phyloP scores from a whole-genome alignment of 148 eudicot genomes.

The Salicornia ramosissima region DNA sequence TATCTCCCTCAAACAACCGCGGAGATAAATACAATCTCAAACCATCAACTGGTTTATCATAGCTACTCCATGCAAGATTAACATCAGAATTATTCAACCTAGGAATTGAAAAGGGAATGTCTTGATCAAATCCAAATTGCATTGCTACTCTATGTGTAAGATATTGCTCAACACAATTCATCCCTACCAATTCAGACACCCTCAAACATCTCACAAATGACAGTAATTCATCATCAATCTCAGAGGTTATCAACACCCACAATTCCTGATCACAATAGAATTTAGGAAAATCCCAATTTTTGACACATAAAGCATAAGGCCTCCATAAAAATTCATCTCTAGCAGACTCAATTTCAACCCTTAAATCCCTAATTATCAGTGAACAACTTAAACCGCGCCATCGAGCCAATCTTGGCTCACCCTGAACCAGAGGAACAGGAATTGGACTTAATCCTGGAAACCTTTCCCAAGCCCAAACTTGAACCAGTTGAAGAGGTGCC shows the following conservation, averaged over 20 bases:
- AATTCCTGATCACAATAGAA: slow-evolving; percentile 20
- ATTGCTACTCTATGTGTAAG: slow-evolving; percentile 43
- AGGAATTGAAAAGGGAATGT: slow-evolving; percentile 23
- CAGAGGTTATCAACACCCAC: slow-evolving; percentile 13
- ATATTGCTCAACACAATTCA: slow-evolving; percentile 36
- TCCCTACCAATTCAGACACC: slow-evolving; percentile 33
- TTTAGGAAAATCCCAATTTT: slow-evolving; percentile 21
- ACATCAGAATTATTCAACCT: neutral
- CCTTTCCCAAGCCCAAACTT: slow-evolving; percentile 28
- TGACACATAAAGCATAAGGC: slow-evolving; percentile 24
- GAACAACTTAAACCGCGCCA: slow-evolving; percentile 25
- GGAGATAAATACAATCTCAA: slow-evolving; percentile 12
- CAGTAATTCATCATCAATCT: slow-evolving; percentile 6
- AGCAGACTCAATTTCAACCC: slow-evolving; percentile 13
- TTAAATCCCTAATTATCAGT: neutral
- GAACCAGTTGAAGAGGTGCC: slow-evolving; percentile 36
- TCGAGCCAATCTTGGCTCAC: slow-evolving; percentile 20
- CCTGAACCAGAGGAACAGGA: neutral
- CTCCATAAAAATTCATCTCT: slow-evolving; percentile 20
- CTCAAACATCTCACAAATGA: slow-evolving; percentile 33
- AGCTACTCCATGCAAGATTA: slow-evolving; percentile 2
- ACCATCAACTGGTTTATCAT: slow-evolving; percentile 12
- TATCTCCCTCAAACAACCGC: neutral
- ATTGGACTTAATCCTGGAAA: slow-evolving; percentile 15
- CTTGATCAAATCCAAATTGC: slow-evolving; percentile 60